phyloP scores from a whole-genome alignment of 805 yeast genomes.

The Yarrowia hollandica region DNA sequence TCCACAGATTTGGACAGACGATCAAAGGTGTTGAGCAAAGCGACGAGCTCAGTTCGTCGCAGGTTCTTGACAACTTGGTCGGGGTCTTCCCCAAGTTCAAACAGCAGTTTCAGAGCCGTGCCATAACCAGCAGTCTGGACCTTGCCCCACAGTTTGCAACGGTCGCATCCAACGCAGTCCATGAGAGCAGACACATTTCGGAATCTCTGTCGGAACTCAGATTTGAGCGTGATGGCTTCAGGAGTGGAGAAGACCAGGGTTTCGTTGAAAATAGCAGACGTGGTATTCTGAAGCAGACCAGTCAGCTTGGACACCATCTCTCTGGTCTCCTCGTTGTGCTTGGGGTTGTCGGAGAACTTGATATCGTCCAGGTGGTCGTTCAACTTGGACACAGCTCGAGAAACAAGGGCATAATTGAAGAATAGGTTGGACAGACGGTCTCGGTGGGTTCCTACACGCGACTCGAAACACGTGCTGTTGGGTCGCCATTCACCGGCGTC shows the following conservation, averaged over 20 bases:
- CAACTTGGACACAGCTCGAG: conserved; percentile 75
- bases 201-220: conserved; percentile 83
- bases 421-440: conserved; percentile 88
- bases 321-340: conserved; percentile 1
- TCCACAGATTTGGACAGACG: conserved; percentile 81
- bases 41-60: conserved; percentile 81
- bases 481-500: conserved; percentile 82
- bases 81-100: conserved; percentile 67
- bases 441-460: conserved; percentile 83
- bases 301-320: conserved; percentile 1
- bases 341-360: conserved; percentile 43
- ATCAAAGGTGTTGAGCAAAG: conserved; percentile 88
- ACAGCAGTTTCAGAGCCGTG: conserved; percentile 85
- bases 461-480: conserved; percentile 76
- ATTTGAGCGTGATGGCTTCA: conserved; percentile 57
- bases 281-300: conserved; percentile 30
- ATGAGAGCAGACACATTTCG: conserved; percentile 86
- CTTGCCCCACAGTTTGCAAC: conserved; percentile 98
- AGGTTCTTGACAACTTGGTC: conserved; percentile 56
- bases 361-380: conserved; percentile 53
- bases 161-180: conserved; percentile 98
- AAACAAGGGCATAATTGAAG: conserved; percentile 85
- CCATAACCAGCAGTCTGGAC: conserved; percentile 97
- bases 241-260: conserved; percentile 47
- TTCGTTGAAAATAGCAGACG: conserved; percentile 51